Percentiles rank a stretch among this genome's conserved stretches.
Evolutionary conservation across 495 filamentous ascomycete genomes (phyloP).

Genomic region (Zalerion maritima): DNA sequence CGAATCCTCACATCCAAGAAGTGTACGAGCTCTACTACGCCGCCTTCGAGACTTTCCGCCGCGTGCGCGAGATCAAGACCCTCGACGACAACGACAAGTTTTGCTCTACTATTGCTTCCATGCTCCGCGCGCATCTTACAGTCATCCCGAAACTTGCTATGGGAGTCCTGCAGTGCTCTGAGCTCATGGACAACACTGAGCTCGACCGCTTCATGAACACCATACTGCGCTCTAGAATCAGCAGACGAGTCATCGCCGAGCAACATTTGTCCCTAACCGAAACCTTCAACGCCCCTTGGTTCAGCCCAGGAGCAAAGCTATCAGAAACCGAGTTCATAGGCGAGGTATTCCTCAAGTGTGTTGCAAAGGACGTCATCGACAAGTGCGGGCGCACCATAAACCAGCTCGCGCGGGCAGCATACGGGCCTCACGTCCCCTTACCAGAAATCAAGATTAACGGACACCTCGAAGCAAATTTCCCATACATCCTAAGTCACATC

Average conservation of each 20-base stretch:
- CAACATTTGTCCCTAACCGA: constrained; percentile 95
- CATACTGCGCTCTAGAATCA: constrained; percentile 82
- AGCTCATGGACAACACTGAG: constrained; percentile 58
- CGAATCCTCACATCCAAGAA: constrained; percentile 83
- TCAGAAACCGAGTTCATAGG: constrained; percentile 78
- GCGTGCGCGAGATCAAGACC: constrained; percentile 66
- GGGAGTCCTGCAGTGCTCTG: constrained; percentile 79
- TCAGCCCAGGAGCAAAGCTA: constrained; percentile 68
- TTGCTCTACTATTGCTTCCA: constrained; percentile 66
- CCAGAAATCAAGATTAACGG: constrained; percentile 77
- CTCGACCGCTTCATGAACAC: constrained; percentile 95
- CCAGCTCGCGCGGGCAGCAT: constrained; percentile 53
- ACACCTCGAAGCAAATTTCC: constrained; percentile 79
- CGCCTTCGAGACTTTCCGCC: constrained; percentile 81
- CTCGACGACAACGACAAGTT: constrained; percentile 84
- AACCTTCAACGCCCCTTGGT: constrained; percentile 84
- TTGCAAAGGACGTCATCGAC: constrained; percentile 77
- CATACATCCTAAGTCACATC: constrained; percentile 88
- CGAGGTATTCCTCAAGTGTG: constrained; percentile 89
- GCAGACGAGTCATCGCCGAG: constrained; percentile 89
- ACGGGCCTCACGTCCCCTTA: constrained; percentile 50
- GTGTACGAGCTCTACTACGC: constrained; percentile 96
- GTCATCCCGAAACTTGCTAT: constrained; percentile 90
- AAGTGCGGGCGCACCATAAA: constrained; percentile 61
- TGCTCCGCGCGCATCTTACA: constrained; percentile 72